phyloP scores from a whole-genome alignment of 768 basidiomycete genomes.

The Phanerochaete sordida region DNA sequence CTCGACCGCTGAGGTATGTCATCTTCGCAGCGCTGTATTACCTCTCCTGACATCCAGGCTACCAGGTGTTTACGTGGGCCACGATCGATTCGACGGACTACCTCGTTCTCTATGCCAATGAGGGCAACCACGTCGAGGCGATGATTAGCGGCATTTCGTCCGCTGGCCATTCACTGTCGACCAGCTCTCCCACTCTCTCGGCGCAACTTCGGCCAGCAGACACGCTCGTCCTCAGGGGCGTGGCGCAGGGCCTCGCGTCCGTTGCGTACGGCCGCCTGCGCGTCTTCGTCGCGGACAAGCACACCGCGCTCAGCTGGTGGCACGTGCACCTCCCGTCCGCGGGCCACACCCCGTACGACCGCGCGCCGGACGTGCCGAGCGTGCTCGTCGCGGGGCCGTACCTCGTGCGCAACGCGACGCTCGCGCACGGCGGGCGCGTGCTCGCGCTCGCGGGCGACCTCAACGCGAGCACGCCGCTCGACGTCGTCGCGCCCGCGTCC shows the following conservation, averaged over 20 bases:
- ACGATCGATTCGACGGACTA: slow-evolving; percentile 18
- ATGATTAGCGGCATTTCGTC: slow-evolving; percentile 6
- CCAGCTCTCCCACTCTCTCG: slow-evolving; percentile 14
- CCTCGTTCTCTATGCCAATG: slow-evolving; percentile 18
- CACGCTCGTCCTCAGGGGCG: slow-evolving; percentile 14
- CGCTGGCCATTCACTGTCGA: neutral
- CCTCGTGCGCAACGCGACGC: slow-evolving; percentile 28
- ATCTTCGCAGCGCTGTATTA: neutral
- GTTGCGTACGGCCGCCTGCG: slow-evolving; percentile 8
- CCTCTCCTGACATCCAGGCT: neutral
- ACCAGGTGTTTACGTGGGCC: slow-evolving; percentile 15
- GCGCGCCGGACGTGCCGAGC: slow-evolving; percentile 18
- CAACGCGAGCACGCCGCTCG: slow-evolving; percentile 19
- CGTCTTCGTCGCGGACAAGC: slow-evolving; percentile 24
- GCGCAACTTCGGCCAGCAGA: slow-evolving; percentile 1
- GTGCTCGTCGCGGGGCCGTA: slow-evolving; percentile 27
- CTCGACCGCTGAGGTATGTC: slow-evolving; percentile 15
- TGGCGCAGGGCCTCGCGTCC: slow-evolving; percentile 12
- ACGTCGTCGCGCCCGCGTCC: slow-evolving; percentile 17
- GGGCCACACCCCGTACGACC: slow-evolving; percentile 13
- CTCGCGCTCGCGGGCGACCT: slow-evolving; percentile 26
- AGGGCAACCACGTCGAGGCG: slow-evolving; percentile 18
- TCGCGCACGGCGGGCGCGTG: neutral
- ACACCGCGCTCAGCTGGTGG: slow-evolving; percentile 24
- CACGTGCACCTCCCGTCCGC: slow-evolving; percentile 16